Percentiles rank a stretch among this genome's conserved stretches.
Conservation (phyloP, 139 green algal genomes). For the Trebouxia sp. region DNA sequence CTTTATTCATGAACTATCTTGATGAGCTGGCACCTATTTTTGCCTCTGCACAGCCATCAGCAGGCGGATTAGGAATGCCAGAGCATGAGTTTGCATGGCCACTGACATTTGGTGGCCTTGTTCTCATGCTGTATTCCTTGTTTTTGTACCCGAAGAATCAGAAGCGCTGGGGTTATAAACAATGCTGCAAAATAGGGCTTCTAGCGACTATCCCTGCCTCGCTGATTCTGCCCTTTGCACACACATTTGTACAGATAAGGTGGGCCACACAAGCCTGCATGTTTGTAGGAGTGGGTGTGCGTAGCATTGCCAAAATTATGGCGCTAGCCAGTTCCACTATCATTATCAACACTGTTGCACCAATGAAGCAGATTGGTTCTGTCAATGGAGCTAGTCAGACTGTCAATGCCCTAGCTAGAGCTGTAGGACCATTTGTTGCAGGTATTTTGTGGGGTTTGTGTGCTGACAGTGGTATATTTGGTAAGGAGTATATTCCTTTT, state of each 20-base stretch:
- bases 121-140: slow-evolving; percentile 14
- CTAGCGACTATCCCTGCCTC: background rate
- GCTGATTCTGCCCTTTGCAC: slow-evolving; percentile 10
- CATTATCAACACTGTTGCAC: slow-evolving; percentile 22
- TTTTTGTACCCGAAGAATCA: slow-evolving; percentile 16
- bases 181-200: slow-evolving; percentile 26
- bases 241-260: background rate
- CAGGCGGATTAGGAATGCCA: slow-evolving; percentile 6
- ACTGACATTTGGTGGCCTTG: slow-evolving; percentile 12
- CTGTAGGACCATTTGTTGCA: slow-evolving; percentile 9
- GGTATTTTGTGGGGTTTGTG: slow-evolving; percentile 10
- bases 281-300: slow-evolving; percentile 11
- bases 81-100: slow-evolving; percentile 26
- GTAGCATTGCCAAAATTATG: slow-evolving; percentile 22
- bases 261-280: background rate
- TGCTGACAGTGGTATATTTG: background rate
- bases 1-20: slow-evolving; percentile 23
- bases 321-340: slow-evolving; percentile 6
- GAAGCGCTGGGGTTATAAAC: slow-evolving; percentile 19
- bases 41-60: background rate
- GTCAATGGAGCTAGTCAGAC: slow-evolving; percentile 25
- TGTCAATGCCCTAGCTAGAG: slow-evolving; percentile 1
- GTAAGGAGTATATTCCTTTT: slow-evolving; percentile 5
- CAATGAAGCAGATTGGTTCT: slow-evolving; percentile 24
- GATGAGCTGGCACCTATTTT: slow-evolving; percentile 18